Base-by-base conservation (phyloP, 345 rosid species). In the Acer campestre region DNA sequence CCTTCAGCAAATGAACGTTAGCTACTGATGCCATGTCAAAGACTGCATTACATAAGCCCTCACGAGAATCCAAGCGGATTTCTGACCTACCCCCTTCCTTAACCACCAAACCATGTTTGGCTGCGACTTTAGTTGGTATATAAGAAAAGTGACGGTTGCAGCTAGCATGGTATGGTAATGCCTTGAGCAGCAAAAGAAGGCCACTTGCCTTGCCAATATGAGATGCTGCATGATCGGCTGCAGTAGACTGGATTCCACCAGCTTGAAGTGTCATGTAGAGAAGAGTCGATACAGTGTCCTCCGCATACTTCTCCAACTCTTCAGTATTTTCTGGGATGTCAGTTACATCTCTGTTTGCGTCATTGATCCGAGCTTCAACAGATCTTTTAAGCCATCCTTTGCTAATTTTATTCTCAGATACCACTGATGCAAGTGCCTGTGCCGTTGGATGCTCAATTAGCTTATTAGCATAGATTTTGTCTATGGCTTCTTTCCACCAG, bases 401-500 rank as follows among this genome's bases (percentile, higher is more conserved):
- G 78, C 86, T 89, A 55, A 92, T 84, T 84, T 80, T 90, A 77
- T 85, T 84, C 78, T 90, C 94, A 13, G 92, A 85, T 42, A 93
- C 71, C 2, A 93, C 87, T 9, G 97, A 85, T n/a, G 96, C 86
- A 14, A 95, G 91, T 53, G 98, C 97, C 29, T 78, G 89, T 23
- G 98, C 98, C 11, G 89, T 77, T 35, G 98, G 98, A 79, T 93
- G 94, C 85, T 92, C 92, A 6, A 95, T 85, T 40, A 82, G 61
- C 71, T 95, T 90, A 12, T 86, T 84, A 67, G 86, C 76, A 76
- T 90, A 95, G 71, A 95, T 89, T 85, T 92, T 95, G 79, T 93
- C 98, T 48, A 95, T 87, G 42, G 90, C 90, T 79, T 95, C 99
- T 87, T 91, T 88, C 99, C 99, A 92, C 99, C 99, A 93, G 18